A percentile compares a stretch with the other conserved stretches of the same genome.
phyloP scores from a whole-genome alignment of 257 asterid genomes.

The Solanum appendiculatum region DNA sequence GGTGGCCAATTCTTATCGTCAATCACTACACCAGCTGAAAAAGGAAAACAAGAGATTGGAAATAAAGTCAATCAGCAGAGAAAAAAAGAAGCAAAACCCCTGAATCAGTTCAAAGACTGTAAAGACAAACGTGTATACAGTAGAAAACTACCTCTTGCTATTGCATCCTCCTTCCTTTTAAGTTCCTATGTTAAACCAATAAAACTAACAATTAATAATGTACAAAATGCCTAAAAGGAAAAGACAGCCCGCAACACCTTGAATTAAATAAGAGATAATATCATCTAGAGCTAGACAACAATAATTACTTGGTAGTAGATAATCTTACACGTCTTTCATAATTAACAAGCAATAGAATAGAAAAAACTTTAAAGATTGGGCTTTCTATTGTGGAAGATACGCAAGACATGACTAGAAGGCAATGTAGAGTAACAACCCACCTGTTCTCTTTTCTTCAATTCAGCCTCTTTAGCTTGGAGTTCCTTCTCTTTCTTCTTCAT shows the following conservation, averaged over 20 bases:
- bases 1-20: constrained; percentile 94
- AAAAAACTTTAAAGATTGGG: neutral
- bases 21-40: constrained; percentile 75
- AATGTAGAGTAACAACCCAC: constrained; percentile 16
- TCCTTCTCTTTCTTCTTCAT: constrained; percentile 64
- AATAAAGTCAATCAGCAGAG: neutral
- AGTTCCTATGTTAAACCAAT: constrained; percentile 51
- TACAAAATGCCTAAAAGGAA: neutral
- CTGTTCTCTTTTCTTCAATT: constrained; percentile 74
- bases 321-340: neutral
- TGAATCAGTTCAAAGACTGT: neutral
- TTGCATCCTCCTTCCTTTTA: constrained; percentile 69
- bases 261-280: neutral
- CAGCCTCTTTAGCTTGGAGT: constrained; percentile 88
- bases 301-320: neutral
- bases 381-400: neutral
- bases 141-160: constrained; percentile 41
- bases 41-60: neutral
- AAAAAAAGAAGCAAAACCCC: neutral
- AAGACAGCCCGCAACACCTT: neutral
- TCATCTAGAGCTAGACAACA: neutral
- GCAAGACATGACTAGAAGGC: constrained; percentile 2
- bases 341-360: neutral
- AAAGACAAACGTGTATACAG: neutral
- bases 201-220: neutral